Conservation (phyloP, 2,329 filamentous ascomycete species). For the Apiospora rasikravindrae region DNA sequence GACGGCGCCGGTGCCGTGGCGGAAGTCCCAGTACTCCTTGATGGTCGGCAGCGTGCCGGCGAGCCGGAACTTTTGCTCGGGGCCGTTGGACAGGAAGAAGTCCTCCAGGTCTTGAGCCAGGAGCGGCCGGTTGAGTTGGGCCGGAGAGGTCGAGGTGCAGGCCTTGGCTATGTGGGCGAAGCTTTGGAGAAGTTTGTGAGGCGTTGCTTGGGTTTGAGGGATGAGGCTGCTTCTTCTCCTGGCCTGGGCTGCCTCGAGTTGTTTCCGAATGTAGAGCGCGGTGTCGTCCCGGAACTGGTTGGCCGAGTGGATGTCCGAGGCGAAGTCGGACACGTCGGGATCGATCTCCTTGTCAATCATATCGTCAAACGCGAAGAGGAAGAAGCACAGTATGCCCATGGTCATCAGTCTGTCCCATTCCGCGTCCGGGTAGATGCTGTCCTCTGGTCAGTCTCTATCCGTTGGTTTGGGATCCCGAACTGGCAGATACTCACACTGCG, state of each 20-base stretch:
- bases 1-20: slow-evolving; percentile 29
- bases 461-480: neutral
- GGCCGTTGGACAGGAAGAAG: slow-evolving; percentile 28
- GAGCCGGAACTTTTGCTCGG: slow-evolving; percentile 29
- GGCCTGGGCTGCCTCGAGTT: slow-evolving; percentile 17
- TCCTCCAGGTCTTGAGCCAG: slow-evolving; percentile 26
- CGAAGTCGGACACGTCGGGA: slow-evolving; percentile 24
- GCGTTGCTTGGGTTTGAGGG: neutral
- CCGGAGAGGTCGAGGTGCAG: slow-evolving; percentile 18
- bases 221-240: neutral
- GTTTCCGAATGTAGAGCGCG: slow-evolving; percentile 20
- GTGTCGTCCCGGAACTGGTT: slow-evolving; percentile 27
- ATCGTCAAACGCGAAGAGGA: slow-evolving; percentile 31
- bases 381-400: slow-evolving; percentile 28
- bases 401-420: slow-evolving; percentile 28
- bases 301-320: slow-evolving; percentile 28
- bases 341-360: slow-evolving; percentile 31
- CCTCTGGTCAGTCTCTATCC: neutral
- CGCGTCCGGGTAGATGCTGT: slow-evolving; percentile 27
- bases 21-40: slow-evolving; percentile 30
- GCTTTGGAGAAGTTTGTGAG: slow-evolving; percentile 25
- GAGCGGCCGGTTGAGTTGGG: slow-evolving; percentile 23
- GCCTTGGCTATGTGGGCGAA: slow-evolving; percentile 25
- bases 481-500: slow-evolving; percentile 24
- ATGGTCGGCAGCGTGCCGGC: slow-evolving; percentile 24